These are phyloP conservation scores for Torrubiella hemipterigena DNA, from an alignment of 2,329 filamentous ascomycete genomes.

Conservation along the genomic window DNA sequence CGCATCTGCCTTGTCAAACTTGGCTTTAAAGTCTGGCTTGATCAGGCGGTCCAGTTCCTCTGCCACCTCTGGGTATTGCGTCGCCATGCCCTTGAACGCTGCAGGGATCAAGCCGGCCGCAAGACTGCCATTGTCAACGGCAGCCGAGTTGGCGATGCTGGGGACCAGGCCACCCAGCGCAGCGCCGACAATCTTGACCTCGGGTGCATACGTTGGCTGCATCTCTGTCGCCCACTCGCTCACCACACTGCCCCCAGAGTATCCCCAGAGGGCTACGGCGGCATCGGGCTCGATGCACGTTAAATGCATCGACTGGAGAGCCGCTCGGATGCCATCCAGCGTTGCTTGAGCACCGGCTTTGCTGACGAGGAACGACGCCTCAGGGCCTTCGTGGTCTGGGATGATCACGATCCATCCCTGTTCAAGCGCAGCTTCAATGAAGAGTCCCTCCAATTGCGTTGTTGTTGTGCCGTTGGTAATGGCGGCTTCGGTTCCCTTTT, in stretches of 20 bases:
- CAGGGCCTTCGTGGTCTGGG: slow-evolving; percentile 33
- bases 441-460: slow-evolving; percentile 10
- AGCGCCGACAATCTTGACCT: slow-evolving; percentile 12
- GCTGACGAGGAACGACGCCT: slow-evolving; percentile 27
- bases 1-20: too few species aligned
- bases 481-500: slow-evolving; percentile 8
- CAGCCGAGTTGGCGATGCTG: too few species aligned
- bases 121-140: too few species aligned
- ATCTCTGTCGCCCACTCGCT: slow-evolving; percentile 12
- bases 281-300: slow-evolving; percentile 19
- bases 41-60: too few species aligned
- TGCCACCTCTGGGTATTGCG: too few species aligned
- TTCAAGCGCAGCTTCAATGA: slow-evolving; percentile 17
- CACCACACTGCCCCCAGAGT: slow-evolving; percentile 13
- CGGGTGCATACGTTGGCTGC: slow-evolving; percentile 12
- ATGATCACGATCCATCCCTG: slow-evolving; percentile 34
- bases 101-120: too few species aligned
- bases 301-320: slow-evolving; percentile 13
- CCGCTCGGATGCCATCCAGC: slow-evolving; percentile 32
- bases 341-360: slow-evolving; percentile 26
- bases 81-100: too few species aligned
- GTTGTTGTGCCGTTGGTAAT: slow-evolving; percentile 21
- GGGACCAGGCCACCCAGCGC: slow-evolving; percentile 14
- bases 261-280: slow-evolving; percentile 29
- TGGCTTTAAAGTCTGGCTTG: too few species aligned